Base-by-base conservation (phyloP, 2,329 filamentous ascomycete genomes). In the Penicillium sp. region DNA sequence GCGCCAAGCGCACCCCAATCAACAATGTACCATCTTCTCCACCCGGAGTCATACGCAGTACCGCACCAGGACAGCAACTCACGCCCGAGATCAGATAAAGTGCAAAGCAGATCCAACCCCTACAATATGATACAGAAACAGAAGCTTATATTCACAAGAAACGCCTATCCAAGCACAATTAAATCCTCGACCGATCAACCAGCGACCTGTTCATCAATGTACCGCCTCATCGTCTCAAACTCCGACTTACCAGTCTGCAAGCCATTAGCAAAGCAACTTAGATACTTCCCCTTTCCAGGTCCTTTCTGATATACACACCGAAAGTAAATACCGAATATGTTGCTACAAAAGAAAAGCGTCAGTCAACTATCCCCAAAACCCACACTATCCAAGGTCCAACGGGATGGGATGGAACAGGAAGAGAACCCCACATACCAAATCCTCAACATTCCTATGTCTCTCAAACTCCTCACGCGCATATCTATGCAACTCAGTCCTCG, bases 261-360 rank as follows among this genome's bases (percentile, higher is more conserved):
- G n/a, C 18, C 1, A 19, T 58, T 39, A 57, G 54, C 18, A 46
- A 38, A 16, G 19, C 30, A 40, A 31, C n/a, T 22, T 10, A 13
- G 13, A 7, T 8, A 25, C 22, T 1, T 9, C 2, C 29, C 6
- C 7, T 2, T 49, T 7, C 7, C 10, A 16, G n/a, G n/a, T n/a
- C n/a, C n/a, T n/a, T n/a, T n/a, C n/a, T n/a, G n/a, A 19, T 12
- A 14, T 12, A 30, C 64, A 31, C 64, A 73, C 69, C 57, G 71
- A 75, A 48, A 74, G 57, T 22, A 76, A 54, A 52, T 76, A 76
- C 52, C 74, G 63, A 43, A 76, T 75, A 61, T 75, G 73, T 58
- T 64, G 62, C 66, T 69, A 16, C 18, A 10, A 36, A 27, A 30
- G 22, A 28, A 16, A 16, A 30, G 28, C 22, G 16, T 47, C 29